Base-by-base conservation (phyloP, 345 rosid species). In the Noccaea bulbosa region DNA sequence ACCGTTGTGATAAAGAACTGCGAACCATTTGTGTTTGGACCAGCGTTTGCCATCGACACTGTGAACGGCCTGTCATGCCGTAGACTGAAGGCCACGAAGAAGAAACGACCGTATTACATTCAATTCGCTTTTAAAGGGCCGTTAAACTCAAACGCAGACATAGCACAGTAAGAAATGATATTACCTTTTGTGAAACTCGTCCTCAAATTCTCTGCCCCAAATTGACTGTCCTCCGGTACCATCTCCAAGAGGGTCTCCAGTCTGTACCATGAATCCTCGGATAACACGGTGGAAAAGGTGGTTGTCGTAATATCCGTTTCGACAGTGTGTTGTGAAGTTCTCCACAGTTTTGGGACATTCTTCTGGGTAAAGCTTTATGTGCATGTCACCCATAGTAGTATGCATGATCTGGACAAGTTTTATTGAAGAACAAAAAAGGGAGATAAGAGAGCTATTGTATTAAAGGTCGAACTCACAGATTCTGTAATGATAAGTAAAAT, bases 201-300 rank as follows among this genome's bases (percentile, higher is more conserved):
- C 99, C 82, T 88, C 98, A 41, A 92, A 95, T 81, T 90, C 99
- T 81, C 98, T 88, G 56, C 99, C 99, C 99, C 99, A 92, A 39
- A 95, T 92, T 69, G 99, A 91, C 80, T 95, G 99, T 56, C 98
- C 99, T 65, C 98, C 99, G 48, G 98, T 95, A 54, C 99, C 99
- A 81, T 95, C 99, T 41, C 99, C 99, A 69, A 95, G 80, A 60
- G 99, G 98, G 73, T 95, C 99, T 64, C 99, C 99, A 17, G 98
- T 88, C 72, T 95, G 99, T 77, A 92, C 70, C 99, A 94, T 94
- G 85, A 94, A 94, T 66, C 99, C 99, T 77, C 80, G 92, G 81
- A 95, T 92, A 54, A 92, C 96, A 17, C 96, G 91, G 66, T 95
- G 99, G 74, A 95, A 92, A 41, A 95, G 88, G 70, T 89, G 96